Evolutionary conservation across 305 asterid genomes (phyloP), one percentile per base, ranked within the genome.

Genomic region (Ajuga reptans): DNA sequence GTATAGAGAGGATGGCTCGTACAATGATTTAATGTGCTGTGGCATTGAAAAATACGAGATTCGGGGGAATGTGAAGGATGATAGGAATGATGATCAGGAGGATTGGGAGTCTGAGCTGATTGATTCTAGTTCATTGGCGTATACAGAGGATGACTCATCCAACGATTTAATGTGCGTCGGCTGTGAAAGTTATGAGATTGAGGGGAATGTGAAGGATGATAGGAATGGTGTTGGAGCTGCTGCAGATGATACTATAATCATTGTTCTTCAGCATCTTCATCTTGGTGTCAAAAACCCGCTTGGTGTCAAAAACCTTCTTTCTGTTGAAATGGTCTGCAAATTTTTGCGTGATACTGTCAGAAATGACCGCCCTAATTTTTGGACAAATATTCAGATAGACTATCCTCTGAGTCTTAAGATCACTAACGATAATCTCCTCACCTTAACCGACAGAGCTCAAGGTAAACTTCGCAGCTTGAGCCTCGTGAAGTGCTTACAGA

Each of bases 261-360:
- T 74, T 69, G 87, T 86, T 74, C 85, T 88, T 70, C 73, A 76
- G 64, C 80, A 82, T 81, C 86, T 90, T 46, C 74, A 81, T 78
- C 84, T 92, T 53, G 82, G 81, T 15, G 69, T 85, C 65, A 60
- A 49, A 68, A 95, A 92, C 76, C 91, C n/a, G n/a, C 84, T 92
- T 53, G 82, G 81, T 15, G 69, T 85, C 65, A 60, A 49, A 68
- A 95, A 92, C 76, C 91, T 90, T 45, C 83, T 90, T 33, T 71
- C 88, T 16, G 69, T 88, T 18, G 96, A 87, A 84, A 71, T 77
- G 75, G 96, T 90, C 64, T 92, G 96, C 84, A 90, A 81, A 78
- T 36, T 86, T 0, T 64, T 92, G 70, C 65, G 83, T 1, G 84
- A 84, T 57, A 81, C 82, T 6, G 95, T 92, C 60, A 86, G 21